These are phyloP conservation scores for Beauveria caledonica DNA, from an alignment of 2,329 filamentous ascomycete species.

Conservation along the genomic window DNA sequence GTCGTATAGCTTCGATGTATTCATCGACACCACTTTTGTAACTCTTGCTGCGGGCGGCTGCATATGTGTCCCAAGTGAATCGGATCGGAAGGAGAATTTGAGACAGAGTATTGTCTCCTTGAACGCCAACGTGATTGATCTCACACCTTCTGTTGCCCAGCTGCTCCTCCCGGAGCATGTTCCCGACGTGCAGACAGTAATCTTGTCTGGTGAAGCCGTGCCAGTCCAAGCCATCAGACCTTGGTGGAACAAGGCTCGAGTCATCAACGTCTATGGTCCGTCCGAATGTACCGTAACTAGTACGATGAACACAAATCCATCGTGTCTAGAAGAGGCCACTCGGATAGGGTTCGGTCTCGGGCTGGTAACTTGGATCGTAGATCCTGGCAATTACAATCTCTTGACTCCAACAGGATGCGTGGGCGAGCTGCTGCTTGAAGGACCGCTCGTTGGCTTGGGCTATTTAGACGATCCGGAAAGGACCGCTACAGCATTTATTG, in stretches of 20 bases:
- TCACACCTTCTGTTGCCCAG: conserved; percentile 5
- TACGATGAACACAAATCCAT: neutral
- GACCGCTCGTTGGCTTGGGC: conserved; percentile 17
- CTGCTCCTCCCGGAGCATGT: conserved; percentile 8
- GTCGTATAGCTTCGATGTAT: conserved; percentile 12
- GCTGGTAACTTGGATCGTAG: conserved; percentile 16
- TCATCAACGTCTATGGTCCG: neutral
- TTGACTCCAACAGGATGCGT: conserved; percentile 16
- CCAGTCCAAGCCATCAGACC: neutral
- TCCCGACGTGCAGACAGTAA: neutral
- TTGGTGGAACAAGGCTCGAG: neutral
- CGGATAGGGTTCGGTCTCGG: conserved; percentile 3
- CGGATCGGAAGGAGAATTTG: neutral
- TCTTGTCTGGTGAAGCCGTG: neutral
- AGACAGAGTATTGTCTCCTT: neutral
- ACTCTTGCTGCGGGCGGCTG: neutral
- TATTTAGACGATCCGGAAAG: conserved; percentile 17
- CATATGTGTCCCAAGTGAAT: neutral
- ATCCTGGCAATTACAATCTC: conserved; percentile 12
- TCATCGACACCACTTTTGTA: neutral
- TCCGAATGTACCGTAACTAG: neutral
- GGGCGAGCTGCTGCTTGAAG: conserved; percentile 22
- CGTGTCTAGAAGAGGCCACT: neutral
- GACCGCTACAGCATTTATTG: conserved; percentile 25
- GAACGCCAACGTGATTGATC: neutral